Evolutionary conservation across 106 monocot species (phyloP).

Genomic region (Allium sativum): DNA sequence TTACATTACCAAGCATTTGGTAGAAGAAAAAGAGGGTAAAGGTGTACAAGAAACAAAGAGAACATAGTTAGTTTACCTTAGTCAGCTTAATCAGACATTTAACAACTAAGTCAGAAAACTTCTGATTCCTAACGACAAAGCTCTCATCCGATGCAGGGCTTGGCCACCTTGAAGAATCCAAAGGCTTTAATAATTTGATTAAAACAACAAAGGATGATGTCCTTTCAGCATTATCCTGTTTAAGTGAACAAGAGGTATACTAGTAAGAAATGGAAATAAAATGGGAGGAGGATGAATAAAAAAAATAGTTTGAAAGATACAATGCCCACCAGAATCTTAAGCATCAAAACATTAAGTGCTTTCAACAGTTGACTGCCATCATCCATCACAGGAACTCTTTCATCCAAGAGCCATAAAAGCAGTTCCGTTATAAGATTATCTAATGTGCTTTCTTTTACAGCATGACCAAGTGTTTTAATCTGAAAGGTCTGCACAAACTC

Average conservation of each 20-base stretch:
- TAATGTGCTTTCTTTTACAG: constrained; percentile 78
- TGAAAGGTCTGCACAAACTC: constrained; percentile 75
- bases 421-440: constrained; percentile 91
- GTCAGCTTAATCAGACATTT: constrained; percentile 97
- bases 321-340: constrained; percentile 84
- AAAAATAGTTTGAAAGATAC: not conserved
- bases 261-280: not conserved
- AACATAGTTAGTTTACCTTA: constrained; percentile 37
- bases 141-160: constrained; percentile 55
- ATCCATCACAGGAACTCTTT: constrained; percentile 96
- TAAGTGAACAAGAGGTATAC: constrained; percentile 7
- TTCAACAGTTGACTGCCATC: constrained; percentile 93
- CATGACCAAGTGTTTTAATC: constrained; percentile 74
- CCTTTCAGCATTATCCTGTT: constrained; percentile 93
- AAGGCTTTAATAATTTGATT: constrained; percentile 76
- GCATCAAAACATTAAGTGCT: constrained; percentile 96
- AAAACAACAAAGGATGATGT: constrained; percentile 96
- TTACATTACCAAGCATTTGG: too few relatives aligned
- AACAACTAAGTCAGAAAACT: constrained; percentile 94
- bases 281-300: not conserved
- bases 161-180: constrained; percentile 90
- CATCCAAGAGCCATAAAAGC: constrained; percentile 96
- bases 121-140: constrained; percentile 65
- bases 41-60: not conserved
- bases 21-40: constrained; percentile 2